A percentile compares a stretch with the other conserved stretches of the same genome.
phyloP scores from a whole-genome alignment of 768 basidiomycete species.

The Ephemerocybe angulata region DNA sequence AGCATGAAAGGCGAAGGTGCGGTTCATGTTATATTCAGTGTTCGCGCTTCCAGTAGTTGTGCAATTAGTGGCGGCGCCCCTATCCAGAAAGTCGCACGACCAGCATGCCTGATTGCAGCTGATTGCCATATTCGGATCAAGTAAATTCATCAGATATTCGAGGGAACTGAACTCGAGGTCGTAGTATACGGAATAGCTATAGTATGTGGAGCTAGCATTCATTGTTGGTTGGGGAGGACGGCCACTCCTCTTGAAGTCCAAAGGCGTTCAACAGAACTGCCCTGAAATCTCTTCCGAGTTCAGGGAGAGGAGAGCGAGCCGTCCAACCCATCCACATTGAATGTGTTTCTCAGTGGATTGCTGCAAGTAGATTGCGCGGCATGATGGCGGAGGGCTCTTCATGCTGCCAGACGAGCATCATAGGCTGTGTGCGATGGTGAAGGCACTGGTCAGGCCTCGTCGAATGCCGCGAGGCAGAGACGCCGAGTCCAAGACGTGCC shows the following conservation, averaged over 20 bases:
- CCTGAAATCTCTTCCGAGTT: no score
- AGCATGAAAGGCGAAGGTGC: neutral
- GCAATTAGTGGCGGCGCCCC: neutral
- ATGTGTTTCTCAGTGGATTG: neutral
- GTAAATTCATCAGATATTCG: neutral
- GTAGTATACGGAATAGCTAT: neutral
- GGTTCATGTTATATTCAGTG: neutral
- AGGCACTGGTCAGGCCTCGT: no score
- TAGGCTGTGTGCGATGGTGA: no score
- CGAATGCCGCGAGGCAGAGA: no score
- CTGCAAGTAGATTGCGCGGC: no score
- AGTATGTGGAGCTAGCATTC: neutral
- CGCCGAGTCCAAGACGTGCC: no score
- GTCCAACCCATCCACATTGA: neutral
- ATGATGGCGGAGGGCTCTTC: neutral
- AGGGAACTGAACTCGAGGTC: neutral
- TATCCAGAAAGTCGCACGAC: neutral
- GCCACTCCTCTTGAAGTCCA: no score
- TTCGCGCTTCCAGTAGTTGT: neutral
- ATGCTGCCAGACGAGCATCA: neutral
- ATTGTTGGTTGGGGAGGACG: no score
- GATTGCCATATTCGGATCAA: neutral
- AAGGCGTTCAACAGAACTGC: no score
- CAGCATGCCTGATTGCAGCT: no score
- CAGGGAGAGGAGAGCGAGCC: no score